Percentiles rank a stretch among this genome's conserved stretches.
These are phyloP conservation scores for Leucocoprinus birnbaumii DNA, from an alignment of 768 basidiomycete genomes.

Conservation along the genomic window DNA sequence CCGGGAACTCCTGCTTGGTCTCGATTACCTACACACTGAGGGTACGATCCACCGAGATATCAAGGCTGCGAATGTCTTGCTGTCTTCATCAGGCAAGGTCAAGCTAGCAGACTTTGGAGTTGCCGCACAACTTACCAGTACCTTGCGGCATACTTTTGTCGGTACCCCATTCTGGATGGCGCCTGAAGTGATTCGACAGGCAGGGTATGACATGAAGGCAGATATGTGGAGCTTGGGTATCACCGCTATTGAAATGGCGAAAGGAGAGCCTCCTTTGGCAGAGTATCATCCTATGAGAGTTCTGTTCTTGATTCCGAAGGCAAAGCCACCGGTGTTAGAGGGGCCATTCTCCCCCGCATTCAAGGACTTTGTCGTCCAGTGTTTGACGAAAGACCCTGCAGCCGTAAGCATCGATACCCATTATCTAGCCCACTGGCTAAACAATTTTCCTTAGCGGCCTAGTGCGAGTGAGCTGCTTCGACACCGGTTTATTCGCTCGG, in stretches of 20 bases:
- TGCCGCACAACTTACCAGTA: slow-evolving; percentile 93
- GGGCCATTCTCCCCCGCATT: slow-evolving; percentile 82
- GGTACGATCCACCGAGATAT: slow-evolving; percentile 98
- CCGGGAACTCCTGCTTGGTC: slow-evolving; percentile 87
- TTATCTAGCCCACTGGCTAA: slow-evolving; percentile 1
- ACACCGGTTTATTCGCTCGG: slow-evolving; percentile 88
- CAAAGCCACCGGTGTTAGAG: slow-evolving; percentile 88
- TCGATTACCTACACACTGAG: slow-evolving; percentile 95
- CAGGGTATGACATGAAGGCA: slow-evolving; percentile 93
- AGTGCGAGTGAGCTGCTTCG: slow-evolving; percentile 90
- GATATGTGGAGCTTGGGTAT: slow-evolving; percentile 99
- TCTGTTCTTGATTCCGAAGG: slow-evolving; percentile 95
- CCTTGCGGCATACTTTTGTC: slow-evolving; percentile 94
- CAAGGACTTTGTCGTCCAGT: slow-evolving; percentile 89
- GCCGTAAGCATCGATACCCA: slow-evolving; percentile 44
- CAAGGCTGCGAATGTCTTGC: slow-evolving; percentile 94
- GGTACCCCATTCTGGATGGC: slow-evolving; percentile 99
- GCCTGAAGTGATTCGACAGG: slow-evolving; percentile 95
- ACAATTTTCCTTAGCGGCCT: slow-evolving; percentile 60
- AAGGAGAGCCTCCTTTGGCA: slow-evolving; percentile 92
- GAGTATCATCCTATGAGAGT: slow-evolving; percentile 99
- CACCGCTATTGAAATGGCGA: slow-evolving; percentile 97
- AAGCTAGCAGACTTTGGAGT: slow-evolving; percentile 99
- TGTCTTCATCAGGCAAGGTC: slow-evolving; percentile 89
- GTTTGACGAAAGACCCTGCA: slow-evolving; percentile 90